phyloP scores from a whole-genome alignment of 805 yeast genomes.

The Zygoascus bituminiphila region DNA sequence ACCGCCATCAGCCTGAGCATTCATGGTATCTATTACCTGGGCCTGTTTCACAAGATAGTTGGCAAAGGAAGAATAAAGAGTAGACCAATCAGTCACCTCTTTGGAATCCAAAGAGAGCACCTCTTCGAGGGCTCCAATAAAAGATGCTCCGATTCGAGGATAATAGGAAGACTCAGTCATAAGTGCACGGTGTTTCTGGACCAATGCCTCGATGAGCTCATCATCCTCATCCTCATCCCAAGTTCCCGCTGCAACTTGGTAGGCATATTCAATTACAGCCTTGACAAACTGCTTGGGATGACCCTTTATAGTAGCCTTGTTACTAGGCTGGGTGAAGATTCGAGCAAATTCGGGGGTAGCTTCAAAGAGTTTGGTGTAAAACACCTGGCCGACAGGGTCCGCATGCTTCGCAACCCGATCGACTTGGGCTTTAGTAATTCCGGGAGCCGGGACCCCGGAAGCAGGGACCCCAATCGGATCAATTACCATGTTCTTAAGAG shows the following conservation, averaged over 20 bases:
- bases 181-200: conserved; percentile 57
- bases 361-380: conserved; percentile 48
- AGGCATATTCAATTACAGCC: conserved; percentile 22
- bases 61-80: conserved; percentile 58
- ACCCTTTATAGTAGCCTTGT: conserved; percentile 52
- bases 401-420: conserved; percentile 37
- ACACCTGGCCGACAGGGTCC: conserved; percentile 41
- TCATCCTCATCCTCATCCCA: conserved; percentile 49
- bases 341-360: conserved; percentile 47
- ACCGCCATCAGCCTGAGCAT: conserved; percentile 29
- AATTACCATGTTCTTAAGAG: background rate
- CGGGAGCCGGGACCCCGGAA: background rate
- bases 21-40: conserved; percentile 36
- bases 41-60: conserved; percentile 51
- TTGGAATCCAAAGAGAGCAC: conserved; percentile 48
- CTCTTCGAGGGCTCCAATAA: conserved; percentile 44
- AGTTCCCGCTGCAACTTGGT: conserved; percentile 54
- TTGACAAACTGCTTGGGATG: conserved; percentile 3
- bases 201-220: conserved; percentile 52
- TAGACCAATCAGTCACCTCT: conserved; percentile 52
- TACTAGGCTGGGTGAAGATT: conserved; percentile 55
- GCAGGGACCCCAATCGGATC: conserved; percentile 2
- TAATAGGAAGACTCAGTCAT: conserved; percentile 58
- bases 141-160: conserved; percentile 50
- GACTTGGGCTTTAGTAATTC: conserved; percentile 7